These are phyloP conservation scores for Pleurotus ostreatus DNA, from an alignment of 768 basidiomycete species.

Conservation along the genomic window DNA sequence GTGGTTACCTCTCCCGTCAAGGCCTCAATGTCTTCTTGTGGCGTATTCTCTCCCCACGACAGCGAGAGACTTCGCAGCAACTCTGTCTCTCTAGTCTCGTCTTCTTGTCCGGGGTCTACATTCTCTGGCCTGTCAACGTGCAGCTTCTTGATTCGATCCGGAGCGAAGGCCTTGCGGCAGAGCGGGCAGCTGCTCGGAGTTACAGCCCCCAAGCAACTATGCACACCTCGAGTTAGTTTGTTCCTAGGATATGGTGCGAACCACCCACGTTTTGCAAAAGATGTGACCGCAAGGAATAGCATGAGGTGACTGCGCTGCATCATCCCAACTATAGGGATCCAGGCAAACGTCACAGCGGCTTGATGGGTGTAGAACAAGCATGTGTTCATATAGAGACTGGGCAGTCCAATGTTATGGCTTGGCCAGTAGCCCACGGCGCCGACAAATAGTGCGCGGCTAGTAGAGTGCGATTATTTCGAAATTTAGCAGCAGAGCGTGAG, in stretches of 20 bases:
- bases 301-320: conserved; percentile 50
- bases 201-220: conserved; percentile 52
- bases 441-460: neutral
- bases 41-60: conserved; percentile 33
- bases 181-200: conserved; percentile 56
- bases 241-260: neutral
- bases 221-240: conserved; percentile 7
- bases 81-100: conserved; percentile 31
- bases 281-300: conserved; percentile 77
- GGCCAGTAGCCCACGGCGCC: neutral
- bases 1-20: conserved; percentile 43
- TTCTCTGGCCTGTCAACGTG: conserved; percentile 50
- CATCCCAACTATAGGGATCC: conserved; percentile 54
- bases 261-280: conserved; percentile 63
- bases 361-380: conserved; percentile 63
- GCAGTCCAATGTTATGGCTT: neutral
- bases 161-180: conserved; percentile 57
- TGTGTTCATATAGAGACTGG: conserved; percentile 9
- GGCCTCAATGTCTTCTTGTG: conserved; percentile 28
- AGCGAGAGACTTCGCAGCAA: conserved; percentile 32
- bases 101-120: conserved; percentile 19
- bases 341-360: conserved; percentile 78
- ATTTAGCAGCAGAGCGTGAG: neutral
- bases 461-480: neutral
- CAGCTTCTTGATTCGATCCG: conserved; percentile 60